phyloP scores from a whole-genome alignment of 176 grass and related monocot species.

The Urochloa ruziziensis region DNA sequence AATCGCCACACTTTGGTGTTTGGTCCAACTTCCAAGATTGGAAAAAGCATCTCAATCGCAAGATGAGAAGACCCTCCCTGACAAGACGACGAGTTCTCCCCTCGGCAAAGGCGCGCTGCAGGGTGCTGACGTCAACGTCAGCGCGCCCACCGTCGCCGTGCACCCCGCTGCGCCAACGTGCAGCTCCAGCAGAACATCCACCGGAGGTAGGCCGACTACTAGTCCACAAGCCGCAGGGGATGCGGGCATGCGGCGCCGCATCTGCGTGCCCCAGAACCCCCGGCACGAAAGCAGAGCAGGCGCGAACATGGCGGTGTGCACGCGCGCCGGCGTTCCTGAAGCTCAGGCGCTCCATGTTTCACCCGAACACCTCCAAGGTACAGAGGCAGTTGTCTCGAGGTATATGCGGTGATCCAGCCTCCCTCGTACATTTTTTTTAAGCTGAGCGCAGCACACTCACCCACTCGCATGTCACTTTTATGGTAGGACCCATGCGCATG shows the following conservation, averaged over 20 bases:
- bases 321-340: constrained; percentile 71
- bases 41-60: neutral
- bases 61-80: neutral
- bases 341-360: constrained; percentile 80
- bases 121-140: neutral
- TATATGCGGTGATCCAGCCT: too few relatives aligned
- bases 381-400: too few relatives aligned
- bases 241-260: constrained; percentile 45
- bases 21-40: neutral
- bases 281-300: constrained; percentile 70
- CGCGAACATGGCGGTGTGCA: constrained; percentile 55
- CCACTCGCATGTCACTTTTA: too few relatives aligned
- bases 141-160: constrained; percentile 10
- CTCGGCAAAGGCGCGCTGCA: constrained; percentile 33
- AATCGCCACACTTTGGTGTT: too few relatives aligned
- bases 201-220: too few relatives aligned
- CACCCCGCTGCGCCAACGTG: constrained; percentile 60
- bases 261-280: constrained; percentile 64
- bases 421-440: too few relatives aligned
- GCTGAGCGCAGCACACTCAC: too few relatives aligned
- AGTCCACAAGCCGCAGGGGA: neutral
- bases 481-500: too few relatives aligned
- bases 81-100: constrained; percentile 14
- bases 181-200: constrained; percentile 65
- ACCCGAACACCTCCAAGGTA: constrained; percentile 79